Base-by-base conservation (phyloP, 2,329 filamentous ascomycete species). In the Bisporella sp. region DNA sequence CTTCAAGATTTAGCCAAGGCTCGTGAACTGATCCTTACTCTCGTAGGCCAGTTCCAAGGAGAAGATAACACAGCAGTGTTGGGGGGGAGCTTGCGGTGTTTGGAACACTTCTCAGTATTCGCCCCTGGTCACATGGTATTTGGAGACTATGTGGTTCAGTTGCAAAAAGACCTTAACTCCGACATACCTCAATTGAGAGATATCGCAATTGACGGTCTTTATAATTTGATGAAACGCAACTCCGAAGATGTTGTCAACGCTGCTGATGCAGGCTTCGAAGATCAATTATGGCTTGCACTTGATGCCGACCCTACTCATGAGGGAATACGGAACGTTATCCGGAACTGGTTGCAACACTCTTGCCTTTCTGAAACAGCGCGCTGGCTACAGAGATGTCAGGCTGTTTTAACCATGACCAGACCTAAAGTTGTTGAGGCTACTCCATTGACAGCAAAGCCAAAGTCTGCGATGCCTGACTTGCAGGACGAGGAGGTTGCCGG, bases 401-500 rank as follows among this genome's bases (percentile, higher is more conserved):
- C 80, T 29, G 87, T 96, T 8, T 78, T 97, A 55, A 93, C 89
- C 35, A 95, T 95, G 76, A 95, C 88, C 0, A 82, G 88, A 57
- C 77, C 79, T 31, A 87, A 86, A 62, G 69, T 72, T 1, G 77
- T 82, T 41, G 74, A 78, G 41, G 66, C 73, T 1, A 65, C 69
- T 5, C 69, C 69, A 13, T 64, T 67, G 8, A 69, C 73, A 4
- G 67, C 72, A 8, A 78, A 73, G 59, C 65, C 69, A 5, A 75
- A 45, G 30, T 31, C 72, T 7, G 73, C 76, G 4, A 74, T 79
- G 9, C 77, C 88, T n/a, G 93, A 99, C 60, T 71, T 97, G 0
- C 87, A 92, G 55, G 93, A 99, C 64, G 93, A 99, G 65, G 95
- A 99, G 66, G 92, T 96, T 35, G 93, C 93, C 47, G 93, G 93